Evolutionary conservation across 805 yeast genomes (phyloP).

Genomic region (Yamadazyma sp.): DNA sequence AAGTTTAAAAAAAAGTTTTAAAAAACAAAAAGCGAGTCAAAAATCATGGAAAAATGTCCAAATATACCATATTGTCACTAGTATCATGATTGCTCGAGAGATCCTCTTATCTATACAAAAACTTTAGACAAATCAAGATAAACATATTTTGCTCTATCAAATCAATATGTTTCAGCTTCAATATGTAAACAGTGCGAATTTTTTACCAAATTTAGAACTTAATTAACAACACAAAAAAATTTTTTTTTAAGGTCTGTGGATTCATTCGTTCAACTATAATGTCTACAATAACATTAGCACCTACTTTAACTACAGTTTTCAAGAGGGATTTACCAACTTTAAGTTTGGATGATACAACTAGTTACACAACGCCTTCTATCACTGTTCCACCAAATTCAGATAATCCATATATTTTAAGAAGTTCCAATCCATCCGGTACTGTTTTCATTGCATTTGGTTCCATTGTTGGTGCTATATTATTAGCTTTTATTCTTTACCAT

Average conservation of each 20-base stretch:
- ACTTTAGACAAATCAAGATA: no score
- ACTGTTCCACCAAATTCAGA: constrained; percentile 54
- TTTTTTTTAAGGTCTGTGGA: neutral
- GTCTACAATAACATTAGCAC: constrained; percentile 6
- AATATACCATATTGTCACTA: no score
- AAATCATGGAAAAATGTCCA: no score
- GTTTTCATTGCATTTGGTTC: constrained; percentile 82
- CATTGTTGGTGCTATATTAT: constrained; percentile 55
- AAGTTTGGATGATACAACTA: constrained; percentile 15
- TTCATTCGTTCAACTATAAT: neutral
- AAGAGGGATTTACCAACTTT: constrained; percentile 14
- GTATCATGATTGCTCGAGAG: no score
- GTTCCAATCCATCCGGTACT: constrained; percentile 64
- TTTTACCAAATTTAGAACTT: constrained; percentile 1
- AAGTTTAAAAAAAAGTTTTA: no score
- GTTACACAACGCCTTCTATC: constrained; percentile 46
- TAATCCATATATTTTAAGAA: constrained; percentile 62
- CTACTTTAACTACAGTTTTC: constrained; percentile 10
- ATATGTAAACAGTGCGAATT: neutral
- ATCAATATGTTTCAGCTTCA: no score
- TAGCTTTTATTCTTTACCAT: constrained; percentile 53
- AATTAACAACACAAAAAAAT: constrained; percentile 1
- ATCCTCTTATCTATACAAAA: no score
- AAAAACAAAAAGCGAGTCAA: no score
- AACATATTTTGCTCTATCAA: no score